Evolutionary conservation across 306 rosid species (phyloP).

Genomic region (Sicyos edulis): DNA sequence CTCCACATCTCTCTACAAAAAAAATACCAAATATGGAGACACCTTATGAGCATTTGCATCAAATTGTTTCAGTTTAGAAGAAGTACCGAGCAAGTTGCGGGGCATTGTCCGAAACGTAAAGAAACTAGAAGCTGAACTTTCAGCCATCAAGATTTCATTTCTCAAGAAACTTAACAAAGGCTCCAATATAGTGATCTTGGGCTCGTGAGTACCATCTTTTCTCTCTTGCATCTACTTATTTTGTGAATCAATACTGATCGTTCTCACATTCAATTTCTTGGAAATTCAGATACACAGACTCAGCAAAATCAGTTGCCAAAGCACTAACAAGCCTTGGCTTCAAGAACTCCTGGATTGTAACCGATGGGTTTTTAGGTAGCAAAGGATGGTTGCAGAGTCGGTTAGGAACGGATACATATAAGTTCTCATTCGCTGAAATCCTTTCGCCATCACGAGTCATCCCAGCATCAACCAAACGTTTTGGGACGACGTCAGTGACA

Average conservation of each 20-base stretch:
- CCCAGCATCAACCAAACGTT: slow-evolving; percentile 45
- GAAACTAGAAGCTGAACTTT: slow-evolving; percentile 87
- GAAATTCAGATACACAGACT: slow-evolving; percentile 57
- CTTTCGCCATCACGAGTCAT: slow-evolving; percentile 77
- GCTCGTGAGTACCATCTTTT: slow-evolving; percentile 50
- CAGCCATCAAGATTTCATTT: slow-evolving; percentile 70
- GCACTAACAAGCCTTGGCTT: slow-evolving; percentile 61
- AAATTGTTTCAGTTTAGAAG: slow-evolving; percentile 62
- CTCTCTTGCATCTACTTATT: not conserved
- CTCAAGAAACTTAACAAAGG: slow-evolving; percentile 81
- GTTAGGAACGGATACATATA: slow-evolving; percentile 73
- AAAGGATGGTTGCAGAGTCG: slow-evolving; percentile 93
- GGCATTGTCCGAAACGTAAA: slow-evolving; percentile 69
- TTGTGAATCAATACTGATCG: not conserved
- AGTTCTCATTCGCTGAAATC: slow-evolving; percentile 39
- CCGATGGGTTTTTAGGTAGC: slow-evolving; percentile 83
- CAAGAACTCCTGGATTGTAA: slow-evolving; percentile 58
- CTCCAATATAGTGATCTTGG: slow-evolving; percentile 61
- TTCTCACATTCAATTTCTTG: not conserved
- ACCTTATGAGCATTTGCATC: not conserved
- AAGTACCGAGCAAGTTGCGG: slow-evolving; percentile 64
- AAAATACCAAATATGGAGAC: not conserved
- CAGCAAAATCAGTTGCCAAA: slow-evolving; percentile 73
- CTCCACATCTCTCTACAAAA: not conserved
- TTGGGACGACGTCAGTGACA: slow-evolving; percentile 51